Evolutionary conservation across 108 stramenopile species (phyloP).

Genomic region (Nannochloropsis oceanica): DNA sequence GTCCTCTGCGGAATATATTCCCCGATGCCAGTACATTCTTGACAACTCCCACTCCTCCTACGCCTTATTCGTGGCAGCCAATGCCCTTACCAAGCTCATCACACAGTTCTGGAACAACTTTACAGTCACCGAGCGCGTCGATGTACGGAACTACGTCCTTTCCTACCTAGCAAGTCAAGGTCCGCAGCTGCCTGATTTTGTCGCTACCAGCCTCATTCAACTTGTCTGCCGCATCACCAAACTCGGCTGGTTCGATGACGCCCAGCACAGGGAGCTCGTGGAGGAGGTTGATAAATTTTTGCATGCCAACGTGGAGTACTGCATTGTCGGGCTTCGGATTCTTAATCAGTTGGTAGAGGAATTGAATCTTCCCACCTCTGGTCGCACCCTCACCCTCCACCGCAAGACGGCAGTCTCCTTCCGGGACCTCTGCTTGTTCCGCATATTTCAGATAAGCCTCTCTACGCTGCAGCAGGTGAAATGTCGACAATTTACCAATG

Average conservation of each 20-base stretch:
- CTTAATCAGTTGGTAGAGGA: conserved; percentile 89
- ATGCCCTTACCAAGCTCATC: conserved; percentile 74
- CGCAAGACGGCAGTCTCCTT: conserved; percentile 90
- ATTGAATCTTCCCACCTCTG: conserved; percentile 71
- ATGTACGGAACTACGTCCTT: conserved; percentile 88
- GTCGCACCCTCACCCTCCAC: conserved; percentile 85
- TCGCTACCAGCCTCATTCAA: conserved; percentile 63
- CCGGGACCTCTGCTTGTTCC: conserved; percentile 75
- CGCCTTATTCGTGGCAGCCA: conserved; percentile 78
- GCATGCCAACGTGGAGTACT: conserved; percentile 80
- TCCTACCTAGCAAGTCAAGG: conserved; percentile 84
- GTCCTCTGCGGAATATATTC: conserved; percentile 77
- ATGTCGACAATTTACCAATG: conserved; percentile 16
- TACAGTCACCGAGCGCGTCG: conserved; percentile 72
- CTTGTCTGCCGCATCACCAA: conserved; percentile 93
- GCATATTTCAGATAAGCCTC: conserved; percentile 56
- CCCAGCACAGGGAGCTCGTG: conserved; percentile 69
- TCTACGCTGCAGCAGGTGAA: conserved; percentile 80
- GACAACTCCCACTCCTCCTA: conserved; percentile 74
- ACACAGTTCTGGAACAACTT: conserved; percentile 89
- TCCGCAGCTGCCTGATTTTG: conserved; percentile 63
- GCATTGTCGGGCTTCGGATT: conserved; percentile 83
- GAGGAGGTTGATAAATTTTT: conserved; percentile 89
- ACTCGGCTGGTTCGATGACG: conserved; percentile 91
- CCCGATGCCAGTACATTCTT: conserved; percentile 92